Evolutionary conservation across 1,139 yeast genomes (phyloP), one percentile per base, ranked within the genome.

Genomic region (Torulaspora pretoriensis): DNA sequence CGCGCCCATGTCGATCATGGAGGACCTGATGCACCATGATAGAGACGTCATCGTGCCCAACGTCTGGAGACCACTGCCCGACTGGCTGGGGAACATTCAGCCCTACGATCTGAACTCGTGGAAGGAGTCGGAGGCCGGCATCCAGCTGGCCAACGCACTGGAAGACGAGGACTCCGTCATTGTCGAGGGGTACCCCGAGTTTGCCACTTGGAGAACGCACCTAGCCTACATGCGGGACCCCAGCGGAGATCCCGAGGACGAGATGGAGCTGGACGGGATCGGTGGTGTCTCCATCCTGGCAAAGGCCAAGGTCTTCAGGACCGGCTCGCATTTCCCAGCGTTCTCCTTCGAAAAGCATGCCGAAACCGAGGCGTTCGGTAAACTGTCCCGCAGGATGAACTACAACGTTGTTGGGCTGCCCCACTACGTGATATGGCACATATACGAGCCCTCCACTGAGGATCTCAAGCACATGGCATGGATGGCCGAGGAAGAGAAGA

Each of bases 401-500:
- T 83, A 75, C 62, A 75, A 81, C 7, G 96, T 87, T 14, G 78
- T 81, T 43, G 96, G 96, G 0, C 71, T 87, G 54, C 95, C 96
- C 5, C 95, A 87, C 67, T 87, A 88, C 62, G 92, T 86, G 35
- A 83, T 87, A 51, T 87, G 96, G 96, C 96, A 87, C 64, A 83
- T 87, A 49, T 87, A 86, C 65, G 96, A 87, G 65, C 95, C 96
- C 16, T 82, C 90, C 6, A 74, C 81, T 3, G 95, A 85, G 59
- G 95, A 86, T 69, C 72, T 85, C 68, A 83, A 86, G 68, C 95
- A 88, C 63, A 88, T 88, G 96, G 95, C 85, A 63, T 87, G 95
- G 95, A 85, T 88, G 95, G 96, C 95, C 0, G 78, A 85, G 58
- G 96, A 88, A 65, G 96, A 88, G 64, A 80, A 80, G 46, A 77